Evolutionary conservation across 306 rosid species (phyloP), one percentile per base, ranked within the genome.

Genomic region (Astragalus membranaceus): DNA sequence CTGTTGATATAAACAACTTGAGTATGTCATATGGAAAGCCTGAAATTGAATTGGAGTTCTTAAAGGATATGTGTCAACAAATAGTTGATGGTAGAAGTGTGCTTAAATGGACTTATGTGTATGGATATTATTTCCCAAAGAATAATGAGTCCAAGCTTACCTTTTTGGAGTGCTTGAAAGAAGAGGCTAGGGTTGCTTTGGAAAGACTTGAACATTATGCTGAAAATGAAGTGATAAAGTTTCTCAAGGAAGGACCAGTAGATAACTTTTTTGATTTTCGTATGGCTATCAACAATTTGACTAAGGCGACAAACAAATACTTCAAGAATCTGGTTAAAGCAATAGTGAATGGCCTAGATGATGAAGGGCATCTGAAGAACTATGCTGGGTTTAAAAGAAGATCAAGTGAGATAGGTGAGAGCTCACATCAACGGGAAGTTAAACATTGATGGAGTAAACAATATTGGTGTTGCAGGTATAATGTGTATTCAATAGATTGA

Each of bases 41-140:
- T 1, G 80, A 71, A 62, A 36, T 65, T 42, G 59, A 79, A 53
- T 67, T 84, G 23, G 62, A 74, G 69, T 80, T 82, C 67, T 29
- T 86, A 44, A 43, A 70, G 2, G 80, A 72, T 23, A 89, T 84
- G 0, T 85, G 84, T 89, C 49, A 50, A 58, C 87, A 83, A 63
- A 75, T 85, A 44, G 72, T 83, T 73, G 88, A 83, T 10, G 81
- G 88, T 39, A 75, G 88, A 61, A 74, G 86, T 46, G 76, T 83
- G 6, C 59, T 89, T 30, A 80, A 83, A 70, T 89, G 92, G 96
- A 80, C 78, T 1, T 77, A 79, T 67, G 83, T 83, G 3, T 85
- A 89, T 60, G 85, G 88, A 26, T 86, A 79, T 64, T 83, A 77
- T 71, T 75, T 86, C 6, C 76, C 81, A 7, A 73, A 77, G 41